A percentile compares a stretch with the other conserved stretches of the same genome.
Conservation (phyloP, 2,329 filamentous ascomycete species). For the Aspergillus spinulosporus region DNA sequence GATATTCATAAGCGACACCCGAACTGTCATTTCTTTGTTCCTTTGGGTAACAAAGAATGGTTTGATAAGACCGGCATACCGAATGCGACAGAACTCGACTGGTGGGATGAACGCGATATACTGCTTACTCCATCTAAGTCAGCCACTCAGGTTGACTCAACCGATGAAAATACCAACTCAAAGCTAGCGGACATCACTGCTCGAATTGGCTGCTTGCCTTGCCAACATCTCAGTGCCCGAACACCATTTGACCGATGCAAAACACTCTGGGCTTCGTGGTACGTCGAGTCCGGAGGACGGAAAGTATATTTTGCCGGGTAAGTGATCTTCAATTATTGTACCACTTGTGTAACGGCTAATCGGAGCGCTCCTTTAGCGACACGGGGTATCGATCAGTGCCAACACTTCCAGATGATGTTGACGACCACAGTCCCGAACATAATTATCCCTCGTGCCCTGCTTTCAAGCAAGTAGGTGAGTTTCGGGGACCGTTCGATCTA, state of each 20-base stretch:
- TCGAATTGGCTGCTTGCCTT: constrained; percentile 74
- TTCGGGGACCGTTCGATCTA: constrained; percentile 83
- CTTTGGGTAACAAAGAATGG: constrained; percentile 79
- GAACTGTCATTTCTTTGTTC: constrained; percentile 82
- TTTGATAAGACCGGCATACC: constrained; percentile 69
- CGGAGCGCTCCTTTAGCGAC: constrained; percentile 55
- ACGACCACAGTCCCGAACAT: constrained; percentile 71
- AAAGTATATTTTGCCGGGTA: constrained; percentile 80
- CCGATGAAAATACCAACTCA: constrained; percentile 24
- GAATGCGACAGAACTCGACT: constrained; percentile 86
- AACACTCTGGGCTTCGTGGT: constrained; percentile 90
- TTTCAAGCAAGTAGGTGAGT: constrained; percentile 77
- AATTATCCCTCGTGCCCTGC: constrained; percentile 74
- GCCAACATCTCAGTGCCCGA: constrained; percentile 77
- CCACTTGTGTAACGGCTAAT: constrained; percentile 8
- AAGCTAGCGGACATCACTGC: constrained; percentile 60
- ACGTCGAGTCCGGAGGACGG: constrained; percentile 68
- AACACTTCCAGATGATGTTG: constrained; percentile 58
- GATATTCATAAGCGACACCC: constrained; percentile 71
- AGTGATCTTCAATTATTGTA: constrained; percentile 14
- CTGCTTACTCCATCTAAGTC: constrained; percentile 53
- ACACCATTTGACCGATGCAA: constrained; percentile 67
- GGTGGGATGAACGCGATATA: constrained; percentile 87
- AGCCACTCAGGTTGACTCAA: constrained; percentile 28
- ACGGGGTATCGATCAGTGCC: constrained; percentile 85